Evolutionary conservation across 495 filamentous ascomycete genomes (phyloP).

Genomic region (Daldinia childiae): DNA sequence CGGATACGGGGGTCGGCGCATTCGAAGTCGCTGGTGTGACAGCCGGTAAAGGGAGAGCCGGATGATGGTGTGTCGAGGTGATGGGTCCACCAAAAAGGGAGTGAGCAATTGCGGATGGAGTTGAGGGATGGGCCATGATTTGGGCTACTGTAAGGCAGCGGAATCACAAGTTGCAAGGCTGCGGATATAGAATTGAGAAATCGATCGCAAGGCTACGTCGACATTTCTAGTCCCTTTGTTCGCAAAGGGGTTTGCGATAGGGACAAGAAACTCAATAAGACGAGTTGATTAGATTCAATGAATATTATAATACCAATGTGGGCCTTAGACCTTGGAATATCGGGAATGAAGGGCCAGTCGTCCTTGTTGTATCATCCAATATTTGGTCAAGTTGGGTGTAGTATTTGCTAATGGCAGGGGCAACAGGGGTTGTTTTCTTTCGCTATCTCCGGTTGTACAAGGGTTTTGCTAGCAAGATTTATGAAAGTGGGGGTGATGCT

Average conservation of each 20-base stretch:
- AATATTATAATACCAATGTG: conserved; percentile 35
- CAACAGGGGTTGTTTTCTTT: conserved; percentile 17
- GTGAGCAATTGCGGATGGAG: conserved; percentile 34
- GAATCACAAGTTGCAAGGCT: conserved; percentile 12
- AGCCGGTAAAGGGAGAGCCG: conserved; percentile 41
- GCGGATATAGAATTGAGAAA: conserved; percentile 5
- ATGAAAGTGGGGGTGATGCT: conserved; percentile 16
- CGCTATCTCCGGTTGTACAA: not conserved
- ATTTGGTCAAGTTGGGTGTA: conserved; percentile 24
- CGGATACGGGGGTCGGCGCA: conserved; percentile 57
- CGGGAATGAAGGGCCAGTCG: not conserved
- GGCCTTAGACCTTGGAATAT: conserved; percentile 11
- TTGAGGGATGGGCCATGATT: conserved; percentile 43
- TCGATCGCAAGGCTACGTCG: conserved; percentile 29
- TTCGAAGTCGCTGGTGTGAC: conserved; percentile 39
- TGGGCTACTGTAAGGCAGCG: not conserved
- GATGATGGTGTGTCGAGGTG: conserved; percentile 22
- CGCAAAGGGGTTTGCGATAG: conserved; percentile 12
- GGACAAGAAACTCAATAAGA: conserved; percentile 1
- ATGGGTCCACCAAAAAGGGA: conserved; percentile 46
- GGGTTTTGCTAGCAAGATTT: conserved; percentile 17
- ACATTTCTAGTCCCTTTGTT: conserved; percentile 33
- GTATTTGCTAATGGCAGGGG: conserved; percentile 11
- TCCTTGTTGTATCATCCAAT: conserved; percentile 12
- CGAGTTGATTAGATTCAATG: conserved; percentile 19